Conservation (phyloP, 306 rosid genomes). For the Gillenia trifoliata region DNA sequence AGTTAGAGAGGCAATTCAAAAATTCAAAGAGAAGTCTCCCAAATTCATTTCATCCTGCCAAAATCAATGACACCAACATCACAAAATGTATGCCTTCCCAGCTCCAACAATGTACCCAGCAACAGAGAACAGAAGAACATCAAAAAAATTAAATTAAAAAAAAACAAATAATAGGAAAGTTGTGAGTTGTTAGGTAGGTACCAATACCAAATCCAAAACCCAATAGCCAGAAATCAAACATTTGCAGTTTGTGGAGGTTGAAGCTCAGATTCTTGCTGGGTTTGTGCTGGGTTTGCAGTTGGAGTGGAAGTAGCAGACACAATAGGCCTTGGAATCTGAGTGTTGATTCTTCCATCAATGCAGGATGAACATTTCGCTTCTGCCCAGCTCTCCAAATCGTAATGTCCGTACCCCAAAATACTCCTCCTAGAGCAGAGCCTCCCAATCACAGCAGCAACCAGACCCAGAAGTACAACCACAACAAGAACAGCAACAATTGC, state of each 20-base stretch:
- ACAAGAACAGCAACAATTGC: constrained; percentile 42
- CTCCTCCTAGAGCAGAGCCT: constrained; percentile 51
- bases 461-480: constrained; percentile 34
- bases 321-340: constrained; percentile 12
- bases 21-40: neutral
- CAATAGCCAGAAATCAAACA: constrained; percentile 8
- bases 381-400: constrained; percentile 82
- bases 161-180: neutral
- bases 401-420: constrained; percentile 68
- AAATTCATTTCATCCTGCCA: neutral
- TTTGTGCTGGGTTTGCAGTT: constrained; percentile 26
- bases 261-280: constrained; percentile 27
- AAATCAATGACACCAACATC: neutral
- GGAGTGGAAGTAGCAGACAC: constrained; percentile 17
- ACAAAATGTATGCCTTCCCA: neutral
- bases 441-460: constrained; percentile 50
- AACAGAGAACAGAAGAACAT: neutral
- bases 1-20: neutral
- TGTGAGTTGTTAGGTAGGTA: neutral
- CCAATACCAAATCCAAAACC: neutral
- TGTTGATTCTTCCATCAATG: constrained; percentile 63
- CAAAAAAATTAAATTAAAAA: neutral
- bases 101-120: neutral
- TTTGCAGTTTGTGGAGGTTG: constrained; percentile 14
- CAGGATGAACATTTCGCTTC: constrained; percentile 78